Evolutionary conservation across 805 yeast genomes (phyloP), one percentile per base, ranked within the genome.

Genomic region (Candida loeiensis): DNA sequence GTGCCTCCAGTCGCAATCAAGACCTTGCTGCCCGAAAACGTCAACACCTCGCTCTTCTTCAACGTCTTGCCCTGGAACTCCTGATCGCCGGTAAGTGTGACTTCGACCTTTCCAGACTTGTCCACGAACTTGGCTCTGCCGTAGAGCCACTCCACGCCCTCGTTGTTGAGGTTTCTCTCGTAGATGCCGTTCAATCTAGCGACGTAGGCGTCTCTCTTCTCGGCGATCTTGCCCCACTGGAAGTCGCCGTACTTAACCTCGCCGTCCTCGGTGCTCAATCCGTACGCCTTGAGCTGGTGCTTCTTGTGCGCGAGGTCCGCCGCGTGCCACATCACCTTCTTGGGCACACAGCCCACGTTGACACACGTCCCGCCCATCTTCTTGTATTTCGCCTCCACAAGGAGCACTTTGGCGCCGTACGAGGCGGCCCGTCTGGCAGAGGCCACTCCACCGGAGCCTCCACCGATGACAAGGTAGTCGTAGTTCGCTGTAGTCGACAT

Each of bases 361-460:
- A 93, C 99, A 76, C 99, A 93, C 30, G 99, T 93, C 20, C 99
- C 99, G 44, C 99, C 99, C 65, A 93, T 75, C 52, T 62, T 64
- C 38, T 63, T 50, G 48, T 73, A 82, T 39, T 79, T 77, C 29
- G 86, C 79, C 64, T 93, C 99, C 39, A 93, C 73, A 15, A 93
- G 57, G 39, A 90, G 69, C 1, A 93, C 82, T 51, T 88, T 87
- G 18, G 95, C 95, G 18, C 99, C 99, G 53, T 90, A 79, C 22
- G 79, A 75, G 26, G 98, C 96, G 9, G 99, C 98, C 54, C 98
- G 80, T 64, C 99, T 81, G 12, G 97, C 95, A 15, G 95, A 82
- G n/a, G 99, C 96, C 33, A 93, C 97, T 51, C 99, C 99, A 34
- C 98, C 99, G 26, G 96, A 88, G 11, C 99, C 99, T 43, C 99